Percentiles rank a stretch among this genome's conserved stretches.
These are phyloP conservation scores for Syzygium jambos DNA, from an alignment of 345 rosid genomes.

Conservation along the genomic window DNA sequence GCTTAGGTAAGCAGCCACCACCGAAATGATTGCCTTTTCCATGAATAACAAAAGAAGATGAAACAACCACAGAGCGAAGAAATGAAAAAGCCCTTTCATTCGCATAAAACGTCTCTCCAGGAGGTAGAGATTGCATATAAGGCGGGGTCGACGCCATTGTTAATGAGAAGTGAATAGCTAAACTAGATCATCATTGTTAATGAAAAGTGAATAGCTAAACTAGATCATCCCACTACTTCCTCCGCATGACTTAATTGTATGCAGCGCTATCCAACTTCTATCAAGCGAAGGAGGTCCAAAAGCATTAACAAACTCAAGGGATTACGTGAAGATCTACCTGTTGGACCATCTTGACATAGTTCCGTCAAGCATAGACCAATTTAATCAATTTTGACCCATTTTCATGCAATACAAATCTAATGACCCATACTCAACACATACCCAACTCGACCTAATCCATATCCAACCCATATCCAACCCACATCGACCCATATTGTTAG, in stretches of 20 bases:
- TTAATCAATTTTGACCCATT: no score
- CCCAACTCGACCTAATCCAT: no score
- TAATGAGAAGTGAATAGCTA: neutral
- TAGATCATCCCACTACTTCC: neutral
- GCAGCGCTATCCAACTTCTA: constrained; percentile 25
- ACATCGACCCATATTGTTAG: no score
- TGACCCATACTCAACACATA: no score
- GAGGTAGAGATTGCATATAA: neutral
- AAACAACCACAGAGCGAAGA: neutral
- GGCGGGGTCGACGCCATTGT: neutral
- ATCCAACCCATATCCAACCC: no score
- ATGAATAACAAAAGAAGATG: neutral
- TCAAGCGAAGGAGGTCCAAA: constrained; percentile 45
- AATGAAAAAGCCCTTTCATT: neutral
- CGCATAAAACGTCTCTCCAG: neutral
- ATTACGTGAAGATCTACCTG: constrained; percentile 16
- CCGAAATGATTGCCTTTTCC: neutral
- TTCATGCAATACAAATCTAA: no score
- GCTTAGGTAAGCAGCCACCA: neutral
- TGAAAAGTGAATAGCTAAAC: neutral
- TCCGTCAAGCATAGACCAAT: no score
- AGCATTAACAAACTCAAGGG: constrained; percentile 22
- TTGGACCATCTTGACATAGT: constrained; percentile 8
- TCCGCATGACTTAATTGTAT: neutral
- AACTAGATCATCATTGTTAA: neutral